Evolutionary conservation across 805 yeast genomes (phyloP), one percentile per base, ranked within the genome.

Genomic region (Starmerella khaoyaiensis): DNA sequence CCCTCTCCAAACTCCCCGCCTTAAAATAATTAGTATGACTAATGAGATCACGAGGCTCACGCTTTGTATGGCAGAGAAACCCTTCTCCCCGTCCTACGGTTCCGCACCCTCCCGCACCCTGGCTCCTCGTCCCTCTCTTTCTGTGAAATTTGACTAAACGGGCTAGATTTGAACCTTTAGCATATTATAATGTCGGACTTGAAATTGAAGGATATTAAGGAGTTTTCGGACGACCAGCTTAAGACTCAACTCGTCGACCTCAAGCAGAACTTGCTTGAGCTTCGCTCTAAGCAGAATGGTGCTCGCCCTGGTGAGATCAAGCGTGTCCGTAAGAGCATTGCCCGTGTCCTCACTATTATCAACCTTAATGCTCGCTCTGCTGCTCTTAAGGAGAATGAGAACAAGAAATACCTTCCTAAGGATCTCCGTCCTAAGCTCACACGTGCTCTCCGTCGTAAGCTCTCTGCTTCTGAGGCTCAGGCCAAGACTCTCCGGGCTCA

Each of bases 391-490:
- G 79, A 81, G 75, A 86, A 86, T 87, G 79, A 81, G 78, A 53
- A 51, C 56, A 59, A 60, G 59, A 86, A 83, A 72, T 80, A 76
- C 78, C 73, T 75, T 67, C 97, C 98, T 74, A 86, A 87, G 75
- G 96, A 86, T 67, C 76, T 90, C 72, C 87, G 97, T 74, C 94
- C 84, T 59, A 90, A 90, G 87, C 82, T 90, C 80, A 90, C 99
- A 70, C 87, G 97, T 79, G 97, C 98, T 68, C 71, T 87, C 70
- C 87, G 98, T 81, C 81, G 97, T 76, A 75, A 77, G 64, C 75
- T 90, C 64, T 76, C 96, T 67, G 72, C 79, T 63, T 67, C 68
- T 68, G 95, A 90, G 73, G 77, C 81, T 64, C 61, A 73, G 58
- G 69, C 70, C 65, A 67, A 69, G 65, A 87, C 97, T 61, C 79